Base-by-base conservation (phyloP, 1,284 basidiomycete genomes). In the Neotropicomus parvogracilis region DNA sequence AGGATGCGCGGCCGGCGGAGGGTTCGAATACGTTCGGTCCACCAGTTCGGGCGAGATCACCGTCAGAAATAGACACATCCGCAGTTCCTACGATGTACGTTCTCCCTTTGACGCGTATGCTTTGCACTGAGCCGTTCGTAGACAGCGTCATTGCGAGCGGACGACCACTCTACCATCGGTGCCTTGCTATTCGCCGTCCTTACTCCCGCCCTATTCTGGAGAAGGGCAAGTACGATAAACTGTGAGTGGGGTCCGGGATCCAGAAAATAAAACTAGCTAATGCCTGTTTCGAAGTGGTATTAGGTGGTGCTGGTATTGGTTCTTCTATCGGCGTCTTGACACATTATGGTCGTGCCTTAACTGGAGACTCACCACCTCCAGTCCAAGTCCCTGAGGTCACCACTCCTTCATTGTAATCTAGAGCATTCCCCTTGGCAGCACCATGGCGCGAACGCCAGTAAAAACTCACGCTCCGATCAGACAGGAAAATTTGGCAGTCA, bases 141-240 rank as follows among this genome's bases (percentile, higher is more conserved):
- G 85, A 76, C 73, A 12, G 66, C 71, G 36, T 74, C 76, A 16
- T 65, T 85, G 46, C 71, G 84, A 53, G 72, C 74, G 29, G 79
- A 86, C 48, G 86, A 88, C 59, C 79, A 86, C 60, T 75, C 85
- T 16, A 84, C 78, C 5, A 84, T 88, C 39, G 86, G 86, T 28
- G 73, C 74, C 21, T 62, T 88, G 29, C 61, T 88, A 11, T 77
- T 74, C 52, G 78, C 77, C 11, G 75, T 85, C 10, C 59, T 87
- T 5, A 78, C 75, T 6, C 81, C 86, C 8, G 81, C 84, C 6
- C 46, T 88, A 33, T 71, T 88, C 45, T 87, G 83, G 83, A 86
- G 77, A 43, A 74, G 75, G 44, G 85, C 81, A 28, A 71, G 66
- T 32, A 62, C 71, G 7, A 65, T 79, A 14, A 77, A 86, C 56